Base-by-base conservation (phyloP, 2,329 filamentous ascomycete genomes). In the Xenoacremonium recifei region DNA sequence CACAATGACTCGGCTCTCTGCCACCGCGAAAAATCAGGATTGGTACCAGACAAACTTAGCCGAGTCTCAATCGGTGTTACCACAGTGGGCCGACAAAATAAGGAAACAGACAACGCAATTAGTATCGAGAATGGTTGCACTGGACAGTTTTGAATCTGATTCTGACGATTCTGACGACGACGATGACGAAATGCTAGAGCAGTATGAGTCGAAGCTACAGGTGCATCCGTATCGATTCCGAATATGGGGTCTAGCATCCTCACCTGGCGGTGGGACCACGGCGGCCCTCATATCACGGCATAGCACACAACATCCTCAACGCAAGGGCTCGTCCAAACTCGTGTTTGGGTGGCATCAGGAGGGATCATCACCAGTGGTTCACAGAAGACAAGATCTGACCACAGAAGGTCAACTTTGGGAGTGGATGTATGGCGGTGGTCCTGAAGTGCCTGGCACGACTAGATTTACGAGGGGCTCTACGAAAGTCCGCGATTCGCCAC, bases 321-420 rank as follows among this genome's bases (percentile, higher is more conserved):
- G 76, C 4, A 56, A 63, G 15, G 61, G 61, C 16, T 49, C 59
- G 11, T 67, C 60, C 39, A 65, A 60, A 40, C 49, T 72, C 10
- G 54, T 67, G 32, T 72, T 72, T 41, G 63, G 62, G 4, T 65
- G 58, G 55, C 53, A 50, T 25, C 47, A 55, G 16, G 47, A 45
- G 29, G 0, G 21, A 20, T 1, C 36, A 41, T 6, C 19, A 12
- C 15, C 37, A 27, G 13, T 29, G 13, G 25, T 17, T 27, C 13
- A 21, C 13, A 15, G 34, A 29, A 40, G 40, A 19, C 51, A 44
- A 38, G 54, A 23, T 4, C 20, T 58, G 6, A 57, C 74, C n/a
- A 78, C 77, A 2, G 79, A 82, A 56, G 78, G 70, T 0, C 63
- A 64, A 27, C 65, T 76, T 33, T 81, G 77, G 71, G 73, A 80